Evolutionary conservation across 192 early-diverging fungal species (phyloP).

Genomic region (Coemansia furcata): DNA sequence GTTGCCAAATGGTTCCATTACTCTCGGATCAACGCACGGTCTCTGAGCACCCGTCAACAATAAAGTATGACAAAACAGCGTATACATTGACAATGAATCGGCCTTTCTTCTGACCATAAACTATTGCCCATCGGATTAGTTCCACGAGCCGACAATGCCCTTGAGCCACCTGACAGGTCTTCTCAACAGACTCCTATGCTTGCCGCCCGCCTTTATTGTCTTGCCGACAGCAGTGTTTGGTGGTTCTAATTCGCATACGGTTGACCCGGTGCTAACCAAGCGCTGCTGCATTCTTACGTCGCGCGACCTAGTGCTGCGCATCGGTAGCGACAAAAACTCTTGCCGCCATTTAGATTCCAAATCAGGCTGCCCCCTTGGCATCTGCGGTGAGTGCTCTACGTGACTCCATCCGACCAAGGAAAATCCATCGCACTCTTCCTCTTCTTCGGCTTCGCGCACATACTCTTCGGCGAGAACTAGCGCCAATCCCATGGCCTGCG

Average conservation of each 20-base stretch:
- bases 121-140: not conserved
- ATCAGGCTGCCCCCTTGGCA: not conserved
- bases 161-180: not conserved
- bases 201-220: not conserved
- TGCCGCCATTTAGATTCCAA: not conserved
- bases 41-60: too few relatives aligned
- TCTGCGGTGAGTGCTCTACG: not conserved
- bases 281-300: slow-evolving; percentile 3
- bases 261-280: slow-evolving; percentile 20
- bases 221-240: not conserved
- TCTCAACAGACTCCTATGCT: not conserved
- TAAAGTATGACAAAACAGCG: too few relatives aligned
- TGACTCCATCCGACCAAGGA: not conserved
- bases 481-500: slow-evolving; percentile 23
- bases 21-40: too few relatives aligned
- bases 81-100: not conserved
- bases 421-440: not conserved
- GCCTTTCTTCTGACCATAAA: not conserved
- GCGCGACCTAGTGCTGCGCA: slow-evolving; percentile 18
- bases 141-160: not conserved
- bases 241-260: slow-evolving; percentile 1
- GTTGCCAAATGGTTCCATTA: too few relatives aligned
- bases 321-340: slow-evolving; percentile 9
- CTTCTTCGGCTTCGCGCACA: slow-evolving; percentile 8
- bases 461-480: slow-evolving; percentile 32